Conservation (phyloP, 2,329 filamentous ascomycete species). For the Xylariaceae sp. region DNA sequence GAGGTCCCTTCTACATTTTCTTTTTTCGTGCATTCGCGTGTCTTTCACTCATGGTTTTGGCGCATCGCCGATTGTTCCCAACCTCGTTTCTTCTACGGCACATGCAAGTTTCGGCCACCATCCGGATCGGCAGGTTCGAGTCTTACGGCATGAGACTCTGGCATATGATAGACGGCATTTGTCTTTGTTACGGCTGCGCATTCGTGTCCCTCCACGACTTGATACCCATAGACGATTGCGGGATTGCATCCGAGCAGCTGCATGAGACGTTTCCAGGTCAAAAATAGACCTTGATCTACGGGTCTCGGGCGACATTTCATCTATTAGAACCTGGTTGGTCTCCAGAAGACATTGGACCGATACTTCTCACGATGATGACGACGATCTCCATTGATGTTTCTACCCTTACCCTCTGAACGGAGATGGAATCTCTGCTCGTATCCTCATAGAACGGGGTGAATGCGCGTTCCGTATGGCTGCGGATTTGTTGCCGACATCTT, state of each 20-base stretch:
- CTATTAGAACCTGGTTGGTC: conserved; percentile 30
- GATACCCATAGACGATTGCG: conserved; percentile 37
- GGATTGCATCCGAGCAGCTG: conserved; percentile 33
- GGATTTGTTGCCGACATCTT: conserved; percentile 35
- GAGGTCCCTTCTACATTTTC: conserved; percentile 18
- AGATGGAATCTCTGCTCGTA: conserved; percentile 30
- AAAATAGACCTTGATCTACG: conserved; percentile 28
- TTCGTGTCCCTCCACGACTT: conserved; percentile 31
- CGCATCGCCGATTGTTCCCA: conserved; percentile 20
- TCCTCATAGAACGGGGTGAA: conserved; percentile 35
- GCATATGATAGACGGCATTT: conserved; percentile 39
- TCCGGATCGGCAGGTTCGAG: conserved; percentile 35
- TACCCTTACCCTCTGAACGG: conserved; percentile 34
- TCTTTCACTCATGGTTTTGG: conserved; percentile 24
- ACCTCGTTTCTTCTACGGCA: conserved; percentile 33
- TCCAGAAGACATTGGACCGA: conserved; percentile 23
- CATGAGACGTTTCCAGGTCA: conserved; percentile 34
- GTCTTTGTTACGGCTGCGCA: conserved; percentile 36
- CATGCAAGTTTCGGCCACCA: conserved; percentile 32
- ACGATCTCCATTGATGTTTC: conserved; percentile 34
- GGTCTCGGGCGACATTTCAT: conserved; percentile 30
- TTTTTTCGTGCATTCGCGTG: conserved; percentile 24
- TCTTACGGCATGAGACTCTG: conserved; percentile 33
- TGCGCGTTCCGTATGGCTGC: conserved; percentile 31
- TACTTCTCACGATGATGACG: conserved; percentile 34